Base-by-base conservation (phyloP, 2,329 filamentous ascomycete genomes). In the Ceratocystis papillata region DNA sequence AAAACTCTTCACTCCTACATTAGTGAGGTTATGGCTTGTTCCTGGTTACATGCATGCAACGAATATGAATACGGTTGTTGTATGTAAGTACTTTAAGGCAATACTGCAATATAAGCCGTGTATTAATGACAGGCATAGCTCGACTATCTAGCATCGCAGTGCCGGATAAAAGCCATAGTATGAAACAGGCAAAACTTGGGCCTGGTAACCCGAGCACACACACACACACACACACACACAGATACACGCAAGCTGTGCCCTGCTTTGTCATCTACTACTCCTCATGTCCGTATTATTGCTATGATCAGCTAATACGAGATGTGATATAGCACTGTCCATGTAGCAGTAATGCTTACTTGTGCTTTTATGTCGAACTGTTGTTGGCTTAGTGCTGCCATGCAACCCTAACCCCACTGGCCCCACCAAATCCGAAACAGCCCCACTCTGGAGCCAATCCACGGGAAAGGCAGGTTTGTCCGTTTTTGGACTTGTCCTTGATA, bases 41-140 rank as follows among this genome's bases (percentile, higher is more conserved):
- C 20, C 10, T 15, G 6, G 20, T 25, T 22, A 15, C 8, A 10
- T 8, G 20, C 48, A 25, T 53, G 22, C 22, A 53, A 28, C 45
- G 45, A 48, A 7, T 10, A 25, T 53, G 48, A 20, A 50, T 50
- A 37, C 37, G 37, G 37, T 37, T 12, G 37, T 37, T 33, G 30
- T 33, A 20, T 53, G 48, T 15, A 15, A 53, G 48, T 53, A 53
- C 48, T 53, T 53, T 53, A 25, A 25, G 2, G 8, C 8, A 53
- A 25, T 53, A 53, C 22, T 53, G 20, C 48, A 53, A 50, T 50
- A 50, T 22, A 12, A 20, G 46, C 10, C 17, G 48, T 25, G 20
- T 53, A 53, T 53, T 53, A 53, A 53, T 53, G 48, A 5, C 48
- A 53, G 48, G 48, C 48, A 53, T 53, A 53, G 5, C 20, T 12